Evolutionary conservation across 805 yeast genomes (phyloP), one percentile per base, ranked within the genome.

Genomic region (Nakazawaea ishiwadae): DNA sequence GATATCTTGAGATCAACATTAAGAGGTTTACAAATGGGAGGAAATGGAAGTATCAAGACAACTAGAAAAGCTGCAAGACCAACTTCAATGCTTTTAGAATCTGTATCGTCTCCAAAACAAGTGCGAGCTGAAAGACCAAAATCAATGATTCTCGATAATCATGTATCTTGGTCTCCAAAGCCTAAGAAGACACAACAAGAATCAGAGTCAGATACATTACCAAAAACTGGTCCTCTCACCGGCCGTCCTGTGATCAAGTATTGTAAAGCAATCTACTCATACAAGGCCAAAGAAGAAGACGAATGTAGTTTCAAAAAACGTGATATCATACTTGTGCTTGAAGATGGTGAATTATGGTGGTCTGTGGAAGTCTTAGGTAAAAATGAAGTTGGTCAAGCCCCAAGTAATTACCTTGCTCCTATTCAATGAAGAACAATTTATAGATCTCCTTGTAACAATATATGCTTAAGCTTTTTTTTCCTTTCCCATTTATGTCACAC

Each of bases 281-380:
- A 79, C 58, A 62, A 68, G 2, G 83, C 84, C 0, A 72, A 71
- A 3, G 74, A 79, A 19, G 77, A 79, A 12, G 81, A 75, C 40
- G 87, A 80, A 46, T 66, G 79, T 7, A 59, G 75, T 6, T 81
- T 80, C 63, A 66, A 73, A 33, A 77, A 77, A 51, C 77, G 75
- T 44, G 86, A 81, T 47, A 52, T 70, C 3, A 54, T 80, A 36
- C 59, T 76, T 42, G 73, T 80, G 3, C 51, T 78, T 14, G 80
- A 79, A 17, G 87, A 80, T 49, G 84, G 84, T 1, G 40, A 42
- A 17, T 19, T 36, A 9, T 80, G 87, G 87, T 81, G 87, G 87
- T 79, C 75, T 50, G 79, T 77, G 24, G 87, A 80, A 50, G 75
- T 77, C 16, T 44, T 69, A 26, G 65, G 66, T 27, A 59, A 66